phyloP scores from a whole-genome alignment of 2,329 filamentous ascomycete species.

The Stachybotrys chlorohalonatus region DNA sequence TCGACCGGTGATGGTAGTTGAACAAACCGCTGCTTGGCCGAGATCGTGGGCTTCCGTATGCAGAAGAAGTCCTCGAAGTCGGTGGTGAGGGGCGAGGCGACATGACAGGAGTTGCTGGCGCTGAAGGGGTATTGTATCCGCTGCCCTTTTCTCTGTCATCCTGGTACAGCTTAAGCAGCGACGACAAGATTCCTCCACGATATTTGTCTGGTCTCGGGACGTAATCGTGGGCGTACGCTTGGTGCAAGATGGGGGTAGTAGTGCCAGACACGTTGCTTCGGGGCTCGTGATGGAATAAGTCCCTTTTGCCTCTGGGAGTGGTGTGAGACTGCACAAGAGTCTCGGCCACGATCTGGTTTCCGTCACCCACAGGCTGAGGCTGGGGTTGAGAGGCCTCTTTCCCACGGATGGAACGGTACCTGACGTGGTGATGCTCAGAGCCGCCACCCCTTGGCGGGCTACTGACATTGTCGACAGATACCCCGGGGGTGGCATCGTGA shows the following conservation, averaged over 20 bases:
- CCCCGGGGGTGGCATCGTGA: slow-evolving; percentile 8
- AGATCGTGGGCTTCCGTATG: slow-evolving; percentile 19
- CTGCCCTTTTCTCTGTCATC: slow-evolving; percentile 30
- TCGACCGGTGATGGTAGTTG: slow-evolving; percentile 30
- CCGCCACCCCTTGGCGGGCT: slow-evolving; percentile 11
- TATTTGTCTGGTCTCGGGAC: slow-evolving; percentile 60
- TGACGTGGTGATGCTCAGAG: slow-evolving; percentile 13
- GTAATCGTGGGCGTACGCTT: slow-evolving; percentile 45
- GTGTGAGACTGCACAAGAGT: slow-evolving; percentile 24
- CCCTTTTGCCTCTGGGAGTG: slow-evolving; percentile 14
- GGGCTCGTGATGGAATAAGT: slow-evolving; percentile 19
- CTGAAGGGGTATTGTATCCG: slow-evolving; percentile 30
- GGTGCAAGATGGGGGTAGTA: slow-evolving; percentile 29
- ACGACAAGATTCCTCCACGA: slow-evolving; percentile 63
- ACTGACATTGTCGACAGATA: slow-evolving; percentile 5
- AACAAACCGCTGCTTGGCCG: slow-evolving; percentile 29
- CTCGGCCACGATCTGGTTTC: slow-evolving; percentile 15
- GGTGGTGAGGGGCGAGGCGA: slow-evolving; percentile 33
- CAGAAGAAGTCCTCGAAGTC: slow-evolving; percentile 29
- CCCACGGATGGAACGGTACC: neutral
- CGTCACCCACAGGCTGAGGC: neutral
- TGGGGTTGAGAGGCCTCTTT: neutral
- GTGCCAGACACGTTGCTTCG: slow-evolving; percentile 22
- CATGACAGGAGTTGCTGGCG: slow-evolving; percentile 26
- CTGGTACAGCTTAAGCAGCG: slow-evolving; percentile 62